Conservation (phyloP, 371 early-diverging fungal species). For the Entomophthora muscae region DNA sequence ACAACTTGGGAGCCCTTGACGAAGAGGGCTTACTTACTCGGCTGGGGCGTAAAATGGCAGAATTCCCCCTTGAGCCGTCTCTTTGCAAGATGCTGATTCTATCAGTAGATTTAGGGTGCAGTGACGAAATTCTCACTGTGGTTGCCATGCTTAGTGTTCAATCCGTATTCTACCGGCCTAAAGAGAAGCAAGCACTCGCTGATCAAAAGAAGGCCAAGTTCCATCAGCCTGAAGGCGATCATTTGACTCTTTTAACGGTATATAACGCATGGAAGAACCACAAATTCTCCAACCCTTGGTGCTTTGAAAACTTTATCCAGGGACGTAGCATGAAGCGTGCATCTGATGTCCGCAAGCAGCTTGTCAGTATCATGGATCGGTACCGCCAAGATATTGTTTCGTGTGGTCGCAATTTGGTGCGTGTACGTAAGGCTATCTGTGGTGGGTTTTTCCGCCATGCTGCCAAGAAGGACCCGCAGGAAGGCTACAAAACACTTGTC, state of each 20-base stretch:
- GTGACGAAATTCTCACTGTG: slow-evolving; percentile 88
- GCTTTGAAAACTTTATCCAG: slow-evolving; percentile 88
- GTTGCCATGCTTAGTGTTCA: slow-evolving; percentile 92
- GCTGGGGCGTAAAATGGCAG: slow-evolving; percentile 72
- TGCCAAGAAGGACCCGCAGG: slow-evolving; percentile 93
- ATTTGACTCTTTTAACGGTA: slow-evolving; percentile 85
- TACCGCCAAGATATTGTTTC: slow-evolving; percentile 85
- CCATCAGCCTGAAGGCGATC: slow-evolving; percentile 95
- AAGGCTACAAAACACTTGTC: slow-evolving; percentile 90
- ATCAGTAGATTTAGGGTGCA: slow-evolving; percentile 80
- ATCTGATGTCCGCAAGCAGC: slow-evolving; percentile 87
- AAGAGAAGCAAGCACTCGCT: slow-evolving; percentile 85
- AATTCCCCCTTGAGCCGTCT: slow-evolving; percentile 89
- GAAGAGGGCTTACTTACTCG: slow-evolving; percentile 61
- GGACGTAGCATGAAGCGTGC: slow-evolving; percentile 73
- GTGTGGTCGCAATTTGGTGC: slow-evolving; percentile 80
- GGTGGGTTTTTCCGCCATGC: slow-evolving; percentile 91
- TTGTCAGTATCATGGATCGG: slow-evolving; percentile 73
- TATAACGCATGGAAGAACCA: slow-evolving; percentile 86
- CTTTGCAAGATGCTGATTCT: slow-evolving; percentile 84
- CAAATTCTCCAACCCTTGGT: slow-evolving; percentile 85
- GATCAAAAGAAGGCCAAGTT: slow-evolving; percentile 93
- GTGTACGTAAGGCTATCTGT: slow-evolving; percentile 74
- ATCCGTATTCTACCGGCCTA: slow-evolving; percentile 89
- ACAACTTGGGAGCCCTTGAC: slow-evolving; percentile 87